Base-by-base conservation (phyloP, 2,329 filamentous ascomycete genomes). In the Microcera coccophila region DNA sequence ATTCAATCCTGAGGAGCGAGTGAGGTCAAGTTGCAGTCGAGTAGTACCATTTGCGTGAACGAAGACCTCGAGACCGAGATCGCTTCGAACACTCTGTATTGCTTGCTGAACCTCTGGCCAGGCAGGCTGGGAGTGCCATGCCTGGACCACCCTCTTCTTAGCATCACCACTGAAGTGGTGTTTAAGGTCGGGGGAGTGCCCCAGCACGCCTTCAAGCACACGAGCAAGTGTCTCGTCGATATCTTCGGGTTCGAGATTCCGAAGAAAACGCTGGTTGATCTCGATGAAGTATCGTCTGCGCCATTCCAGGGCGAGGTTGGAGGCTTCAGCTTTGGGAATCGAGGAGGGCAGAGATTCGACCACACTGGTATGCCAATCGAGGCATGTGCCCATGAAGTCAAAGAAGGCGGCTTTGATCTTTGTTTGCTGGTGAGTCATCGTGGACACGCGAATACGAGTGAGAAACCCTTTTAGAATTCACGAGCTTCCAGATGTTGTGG, bases 381-480 rank as follows among this genome's bases (percentile, higher is more conserved):
- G 71, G 48, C 75, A 79, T 19, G 75, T 79, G 18, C 76, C 75
- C 75, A 79, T 79, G 53, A 79, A 74, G 60, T 79, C 73, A 59
- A 78, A 79, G 49, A 78, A 71, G 32, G 77, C 62, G 3, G 71
- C 74, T 55, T 70, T 74, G 44, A 70, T 62, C 3, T 36, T 46
- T 14, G 22, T 20, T 24, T 21, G 15, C 4, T 36, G 38, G 4
- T 36, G 44, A 24, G 38, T 42, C 37, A 37, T 54, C 40, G 18
- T 45, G 29, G 41, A 32, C 32, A n/a, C 38, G 21, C 24, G 19
- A 41, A 50, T 20, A 24, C 1, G 33, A 36, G 36, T 28, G 10
- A 12, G 11, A 19, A 39, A 10, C 38, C 32, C 19, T 17, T 22
- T n/a, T n/a, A n/a, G n/a, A n/a, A n/a, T n/a, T n/a, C n/a, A n/a